Evolutionary conservation across 2,329 filamentous ascomycete genomes (phyloP).

Genomic region (Aplosporella prunicola): DNA sequence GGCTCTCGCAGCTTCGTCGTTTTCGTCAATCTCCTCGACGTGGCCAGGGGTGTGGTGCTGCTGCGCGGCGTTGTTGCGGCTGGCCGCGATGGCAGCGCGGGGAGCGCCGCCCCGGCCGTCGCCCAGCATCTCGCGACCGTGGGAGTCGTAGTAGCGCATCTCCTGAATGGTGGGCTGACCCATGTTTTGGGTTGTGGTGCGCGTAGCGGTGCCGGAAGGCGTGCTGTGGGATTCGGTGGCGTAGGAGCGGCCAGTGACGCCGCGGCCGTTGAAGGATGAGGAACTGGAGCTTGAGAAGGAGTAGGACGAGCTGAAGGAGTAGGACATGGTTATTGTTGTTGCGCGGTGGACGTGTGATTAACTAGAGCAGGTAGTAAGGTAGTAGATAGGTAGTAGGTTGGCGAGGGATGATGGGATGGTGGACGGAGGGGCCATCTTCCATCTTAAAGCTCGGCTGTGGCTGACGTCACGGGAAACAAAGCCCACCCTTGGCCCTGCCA

Average conservation of each 20-base stretch:
- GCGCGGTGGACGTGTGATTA: too few species aligned
- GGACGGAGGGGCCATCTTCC: too few species aligned
- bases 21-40: slow-evolving; percentile 6
- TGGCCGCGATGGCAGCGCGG: slow-evolving; percentile 4
- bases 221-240: slow-evolving; percentile 17
- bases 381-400: too few species aligned
- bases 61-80: background rate
- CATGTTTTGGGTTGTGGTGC: slow-evolving; percentile 19
- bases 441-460: too few species aligned
- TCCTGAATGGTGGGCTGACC: slow-evolving; percentile 21
- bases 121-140: slow-evolving; percentile 19
- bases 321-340: background rate
- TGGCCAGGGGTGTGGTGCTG: background rate
- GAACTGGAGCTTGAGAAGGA: slow-evolving; percentile 17
- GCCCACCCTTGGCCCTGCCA: too few species aligned
- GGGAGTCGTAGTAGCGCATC: slow-evolving; percentile 20
- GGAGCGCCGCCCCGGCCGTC: background rate
- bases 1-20: background rate
- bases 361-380: too few species aligned
- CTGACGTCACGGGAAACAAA: too few species aligned
- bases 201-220: slow-evolving; percentile 19
- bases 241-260: slow-evolving; percentile 14
- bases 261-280: slow-evolving; percentile 16
- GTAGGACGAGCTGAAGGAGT: slow-evolving; percentile 10
- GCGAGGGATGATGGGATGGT: too few species aligned